Base-by-base conservation (phyloP, 768 basidiomycete species). In the Auricularia sp. region DNA sequence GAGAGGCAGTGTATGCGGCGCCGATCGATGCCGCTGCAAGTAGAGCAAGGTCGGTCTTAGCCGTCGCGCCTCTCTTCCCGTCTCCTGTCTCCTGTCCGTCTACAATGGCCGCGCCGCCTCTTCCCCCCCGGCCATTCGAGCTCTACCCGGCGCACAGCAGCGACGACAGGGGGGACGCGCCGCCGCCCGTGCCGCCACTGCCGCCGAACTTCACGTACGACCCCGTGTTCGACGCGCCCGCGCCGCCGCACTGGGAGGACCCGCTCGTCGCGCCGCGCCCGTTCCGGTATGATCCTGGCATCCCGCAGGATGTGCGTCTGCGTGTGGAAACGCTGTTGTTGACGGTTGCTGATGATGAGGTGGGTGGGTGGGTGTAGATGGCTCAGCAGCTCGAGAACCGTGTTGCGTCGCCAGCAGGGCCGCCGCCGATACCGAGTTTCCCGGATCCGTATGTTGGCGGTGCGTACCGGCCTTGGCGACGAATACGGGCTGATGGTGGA, bases 251-350 rank as follows among this genome's bases (percentile, higher is more conserved):
- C 67, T 83, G 79, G 65, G 80, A 80, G 67, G 70, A 83, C 66
- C 79, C 87, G 3, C 73, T 89, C 21, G 80, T 80, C 2, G 88
- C 88, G 0, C 88, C 88, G 3, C 78, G 84, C 11, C 87, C 88
- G 0, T 84, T 87, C 68, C 80, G 83, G 44, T 64, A 86, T 12
- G 83, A 86, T 68, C 84, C 84, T 10, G 78, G 77, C 66, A 71
- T 88, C 0, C 84, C 87, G 21, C 79, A 81, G 36, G 86, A 87
- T 70, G 88, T 87, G 71, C 34, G 21, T n/a, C n/a, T n/a, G n/a
- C n/a, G n/a, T n/a, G n/a, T 67, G 23, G 16, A 29, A 29, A n/a
- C n/a, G n/a, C n/a, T n/a, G n/a, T n/a, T n/a, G n/a, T n/a, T n/a
- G n/a, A n/a, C n/a, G n/a, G n/a, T n/a, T n/a, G 23, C 29, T 29